Base-by-base conservation (phyloP, 805 yeast genomes). In the Debaryomyces tyrocola region DNA sequence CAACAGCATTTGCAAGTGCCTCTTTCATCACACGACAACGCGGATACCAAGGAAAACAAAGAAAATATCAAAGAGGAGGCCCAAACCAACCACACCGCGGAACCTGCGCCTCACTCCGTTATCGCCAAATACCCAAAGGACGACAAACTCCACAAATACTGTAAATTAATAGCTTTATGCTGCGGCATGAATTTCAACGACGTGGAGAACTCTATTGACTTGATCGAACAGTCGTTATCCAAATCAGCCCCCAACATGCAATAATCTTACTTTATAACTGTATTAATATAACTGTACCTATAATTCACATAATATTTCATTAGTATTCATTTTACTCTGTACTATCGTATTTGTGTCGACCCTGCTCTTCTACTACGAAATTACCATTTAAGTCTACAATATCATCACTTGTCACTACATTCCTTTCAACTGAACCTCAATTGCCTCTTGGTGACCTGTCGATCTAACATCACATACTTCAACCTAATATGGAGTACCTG, bases 111-210 rank as follows among this genome's bases (percentile, higher is more conserved):
- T 17, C 18, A 24, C 35, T n/a, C 31, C 34, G 10, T 24, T 34
- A 29, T 39, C 24, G 42, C 28, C 41, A 37, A 52, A 40, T 63
- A 57, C 45, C 63, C 73, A 2, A 48, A 58, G 6, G 63, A 62
- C 34, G 73, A 69, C 46, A 61, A 60, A 39, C 58, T 71, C 28
- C 60, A 61, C 56, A 73, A 73, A 50, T 73, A 73, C 51, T 69
- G 75, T 51, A 63, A 63, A 48, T 58, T 73, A 45, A 68, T 73
- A 6, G 64, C 77, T 11, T 53, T 67, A 20, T 70, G 77, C 48
- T 73, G 77, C 46, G 78, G 74, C 11, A 69, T 73, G 74, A 54
- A 66, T 37, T 51, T 69, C 44, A 53, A 58, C 31, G 76, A 73
- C 38, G 74, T 71, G 34, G 75, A 73, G 45, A 58, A 56, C 31